Evolutionary conservation across 2,329 filamentous ascomycete genomes (phyloP).

Genomic region (Acephala macrosclerotiorum): DNA sequence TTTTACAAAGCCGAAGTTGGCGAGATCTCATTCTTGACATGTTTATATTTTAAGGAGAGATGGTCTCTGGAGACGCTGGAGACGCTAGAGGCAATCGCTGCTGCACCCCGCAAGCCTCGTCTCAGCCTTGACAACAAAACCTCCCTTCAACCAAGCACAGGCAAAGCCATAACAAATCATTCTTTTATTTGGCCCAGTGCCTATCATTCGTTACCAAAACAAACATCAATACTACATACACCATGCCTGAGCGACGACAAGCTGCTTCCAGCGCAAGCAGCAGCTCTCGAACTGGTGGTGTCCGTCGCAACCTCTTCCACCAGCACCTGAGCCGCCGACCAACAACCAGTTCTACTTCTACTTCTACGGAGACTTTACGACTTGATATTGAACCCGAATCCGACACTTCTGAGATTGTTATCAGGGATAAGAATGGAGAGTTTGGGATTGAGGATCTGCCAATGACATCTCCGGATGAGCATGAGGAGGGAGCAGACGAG

Average conservation of each 20-base stretch:
- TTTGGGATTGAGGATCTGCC: constrained; percentile 66
- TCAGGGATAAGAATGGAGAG: constrained; percentile 68
- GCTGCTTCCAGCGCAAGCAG: constrained; percentile 31
- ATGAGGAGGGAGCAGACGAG: constrained; percentile 60
- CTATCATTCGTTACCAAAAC: constrained; percentile 15
- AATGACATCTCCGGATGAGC: constrained; percentile 55
- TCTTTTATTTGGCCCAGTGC: not conserved
- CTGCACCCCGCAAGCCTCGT: constrained; percentile 14
- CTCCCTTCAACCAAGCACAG: constrained; percentile 14
- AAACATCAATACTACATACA: constrained; percentile 34
- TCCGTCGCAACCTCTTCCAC: constrained; percentile 66
- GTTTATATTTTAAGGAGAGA: not conserved
- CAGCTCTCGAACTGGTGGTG: constrained; percentile 34
- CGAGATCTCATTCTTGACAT: not conserved
- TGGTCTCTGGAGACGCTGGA: not conserved
- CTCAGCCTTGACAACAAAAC: constrained; percentile 22
- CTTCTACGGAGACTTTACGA: constrained; percentile 55
- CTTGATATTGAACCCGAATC: constrained; percentile 55
- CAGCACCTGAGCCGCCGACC: constrained; percentile 64
- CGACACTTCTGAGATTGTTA: constrained; percentile 62
- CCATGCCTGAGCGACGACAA: constrained; percentile 42
- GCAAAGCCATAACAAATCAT: constrained; percentile 16
- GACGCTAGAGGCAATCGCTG: not conserved
- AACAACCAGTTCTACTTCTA: constrained; percentile 52
- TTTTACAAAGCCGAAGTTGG: not conserved